Base-by-base conservation (phyloP, 1,139 yeast genomes). In the Pichia sp. region DNA sequence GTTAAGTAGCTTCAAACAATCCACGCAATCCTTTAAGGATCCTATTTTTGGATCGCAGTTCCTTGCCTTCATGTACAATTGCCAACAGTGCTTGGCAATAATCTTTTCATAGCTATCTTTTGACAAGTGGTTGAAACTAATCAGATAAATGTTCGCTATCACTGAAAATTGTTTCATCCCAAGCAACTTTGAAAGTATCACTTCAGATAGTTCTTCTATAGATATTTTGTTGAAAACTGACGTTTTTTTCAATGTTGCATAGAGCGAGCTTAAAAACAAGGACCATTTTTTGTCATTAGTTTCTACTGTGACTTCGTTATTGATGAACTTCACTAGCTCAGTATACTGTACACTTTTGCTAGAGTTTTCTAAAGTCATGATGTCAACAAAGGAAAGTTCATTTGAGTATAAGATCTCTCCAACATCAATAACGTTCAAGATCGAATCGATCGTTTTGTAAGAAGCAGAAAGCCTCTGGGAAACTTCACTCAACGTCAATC, bases 21-120 rank as follows among this genome's bases (percentile, higher is more conserved):
- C 71, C 1, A 64, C 59, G 0, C 83, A 78, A 42, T 75, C 71
- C 46, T 67, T 68, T 54, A 83, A 67, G 42, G 73, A 75, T 0
- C 85, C 85, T 41, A 73, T 69, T 8, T 70, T 69, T 8, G 75
- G 78, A 55, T 80, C 77, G 23, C 85, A 76, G 59, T 73, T 78
- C 0, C 76, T 66, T 0, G 88, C 81, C 31, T 68, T 68, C 56
- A 78, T 75, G 61, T 79, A 78, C 47, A 76, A 75, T 26, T 72
- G 75, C 88, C 88, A 84, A 56, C 81, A 80, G 61, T 78, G 74
- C 44, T 74, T 53, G 3, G 68, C 36, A 7, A 68, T 52, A 2
- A 69, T 53, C 6, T 61, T 56, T 1, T 65, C 60, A 2, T 59
- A 51, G 13, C 52, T 47, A 6, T 56, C 50, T 3, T 46, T 51